Base-by-base conservation (phyloP, 331 rosid genomes). In the Erythrophleum ivorense region DNA sequence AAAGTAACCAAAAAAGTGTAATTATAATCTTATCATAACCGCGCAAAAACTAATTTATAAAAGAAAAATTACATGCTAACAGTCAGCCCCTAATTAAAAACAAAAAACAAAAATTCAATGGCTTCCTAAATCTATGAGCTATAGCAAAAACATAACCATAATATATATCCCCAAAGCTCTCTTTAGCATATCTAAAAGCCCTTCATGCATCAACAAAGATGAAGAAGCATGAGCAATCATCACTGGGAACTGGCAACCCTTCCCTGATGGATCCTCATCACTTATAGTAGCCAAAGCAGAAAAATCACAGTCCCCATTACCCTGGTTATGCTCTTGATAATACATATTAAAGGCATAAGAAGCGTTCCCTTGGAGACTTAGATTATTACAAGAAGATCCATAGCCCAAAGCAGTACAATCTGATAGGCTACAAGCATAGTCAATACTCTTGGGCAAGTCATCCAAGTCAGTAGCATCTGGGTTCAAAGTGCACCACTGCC, bases 291-390 rank as follows among this genome's bases (percentile, higher is more conserved):
- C 97, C 85, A 94, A 75, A 70, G 97, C 97, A 82, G 84, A 73
- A 78, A 94, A 94, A 63, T 92, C 94, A 84, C 98, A 94, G 74
- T 75, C 87, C 92, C 91, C 83, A 36, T 76, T 63, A 75, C 54
- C 83, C 82, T 95, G 98, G 69, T 82, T 77, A 73, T 92, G 76
- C 36, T 91, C 86, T 81, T 95, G 98, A 84, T 89, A 95, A 75
- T 91, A 95, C 98, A 95, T 95, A 85, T 95, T 95, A 72, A 95
- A 95, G 36, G 98, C 98, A 88, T 91, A 95, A 59, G 98, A 95
- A 16, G 98, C 98, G 88, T 95, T 95, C 46, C 90, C 92, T 79
- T 78, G 55, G 2, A 66, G 68, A 71, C 75, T 89, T 8, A 92
- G 84, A 41, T 81, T 62, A 75, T 84, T 90, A 81, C 98, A 95